Base-by-base conservation (phyloP, 768 basidiomycete genomes). In the Termitomyces bulborhizus region DNA sequence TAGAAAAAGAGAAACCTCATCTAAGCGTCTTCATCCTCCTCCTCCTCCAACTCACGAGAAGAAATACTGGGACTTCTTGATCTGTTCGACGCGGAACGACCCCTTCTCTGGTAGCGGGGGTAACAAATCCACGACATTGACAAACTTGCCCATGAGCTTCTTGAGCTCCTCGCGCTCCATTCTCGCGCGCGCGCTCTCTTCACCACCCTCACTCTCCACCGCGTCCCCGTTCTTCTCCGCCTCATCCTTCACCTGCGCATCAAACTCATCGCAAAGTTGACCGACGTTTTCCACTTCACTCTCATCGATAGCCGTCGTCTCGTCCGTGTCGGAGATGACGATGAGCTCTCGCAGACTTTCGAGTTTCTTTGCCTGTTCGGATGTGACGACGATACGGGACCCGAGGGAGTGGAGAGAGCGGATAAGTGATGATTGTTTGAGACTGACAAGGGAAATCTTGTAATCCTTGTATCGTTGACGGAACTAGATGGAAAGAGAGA, bases 51-150 rank as follows among this genome's bases (percentile, higher is more conserved):
- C 31, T 39, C 81, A 97, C 42, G 94, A 95, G 79, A 98, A 98
- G 81, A 98, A 98, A 71, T 98, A 98, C 37, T 78, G 76, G 42
- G 88, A 91, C 55, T 83, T 71, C 67, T 87, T 87, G 71, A 98
- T 94, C 57, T 76, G 76, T 63, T 82, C 76, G 58, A 98, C 92
- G 60, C 90, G 81, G 68, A 98, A 97, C 54, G 76, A 74, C 53
- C 96, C 96, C 73, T 90, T 92, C 69, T 81, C 66, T 0, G 96
- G 96, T 21, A 93, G 68, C 0, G 85, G 86, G 0, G 94, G 94
- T 18, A 98, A 69, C 61, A 95, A 60, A 61, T 90, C 86, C 32
- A 74, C 69, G 43, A 98, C 70, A 60, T 83, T 76, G 52, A 97
- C 80, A 66, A 93, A 93, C 74, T 82, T 84, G 73, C 77, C 75